phyloP scores from a whole-genome alignment of 2,329 filamentous ascomycete species.

The Xylariales sp. region DNA sequence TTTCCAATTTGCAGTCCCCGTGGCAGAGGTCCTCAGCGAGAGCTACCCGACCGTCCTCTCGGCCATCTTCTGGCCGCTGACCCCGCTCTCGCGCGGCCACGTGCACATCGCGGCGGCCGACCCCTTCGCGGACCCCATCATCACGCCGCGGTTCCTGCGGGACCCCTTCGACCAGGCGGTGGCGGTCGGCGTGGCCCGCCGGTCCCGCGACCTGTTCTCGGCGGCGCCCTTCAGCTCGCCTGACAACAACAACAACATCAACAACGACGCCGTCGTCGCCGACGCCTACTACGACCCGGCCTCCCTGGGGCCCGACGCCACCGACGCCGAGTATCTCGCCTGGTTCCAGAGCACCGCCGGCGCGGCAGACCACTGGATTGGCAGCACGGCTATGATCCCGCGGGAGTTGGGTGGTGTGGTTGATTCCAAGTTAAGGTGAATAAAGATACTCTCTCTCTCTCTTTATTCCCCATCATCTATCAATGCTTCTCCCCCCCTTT shows the following conservation, averaged over 20 bases:
- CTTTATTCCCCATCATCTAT: too few species aligned
- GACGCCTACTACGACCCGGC: neutral
- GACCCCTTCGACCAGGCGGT: neutral
- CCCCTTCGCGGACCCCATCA: neutral
- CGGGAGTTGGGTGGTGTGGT: neutral
- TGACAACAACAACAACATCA: too few species aligned
- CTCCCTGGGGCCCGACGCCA: neutral
- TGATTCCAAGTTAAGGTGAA: neutral
- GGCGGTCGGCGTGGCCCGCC: neutral
- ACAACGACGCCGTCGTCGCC: neutral
- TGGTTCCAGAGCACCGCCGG: neutral
- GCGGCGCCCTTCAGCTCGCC: neutral
- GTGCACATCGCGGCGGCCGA: neutral
- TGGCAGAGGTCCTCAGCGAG: neutral
- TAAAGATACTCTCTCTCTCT: too few species aligned
- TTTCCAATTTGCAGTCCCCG: neutral
- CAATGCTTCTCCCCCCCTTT: too few species aligned
- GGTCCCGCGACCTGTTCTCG: neutral
- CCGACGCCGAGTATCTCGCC: constrained; percentile 1
- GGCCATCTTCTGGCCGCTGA: neutral
- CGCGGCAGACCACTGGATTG: neutral
- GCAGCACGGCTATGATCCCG: neutral
- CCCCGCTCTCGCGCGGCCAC: neutral
- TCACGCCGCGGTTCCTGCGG: neutral
- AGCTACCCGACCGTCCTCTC: neutral